Evolutionary conservation across 805 yeast genomes (phyloP), one percentile per base, ranked within the genome.

Genomic region (Millerozyma acaciae): DNA sequence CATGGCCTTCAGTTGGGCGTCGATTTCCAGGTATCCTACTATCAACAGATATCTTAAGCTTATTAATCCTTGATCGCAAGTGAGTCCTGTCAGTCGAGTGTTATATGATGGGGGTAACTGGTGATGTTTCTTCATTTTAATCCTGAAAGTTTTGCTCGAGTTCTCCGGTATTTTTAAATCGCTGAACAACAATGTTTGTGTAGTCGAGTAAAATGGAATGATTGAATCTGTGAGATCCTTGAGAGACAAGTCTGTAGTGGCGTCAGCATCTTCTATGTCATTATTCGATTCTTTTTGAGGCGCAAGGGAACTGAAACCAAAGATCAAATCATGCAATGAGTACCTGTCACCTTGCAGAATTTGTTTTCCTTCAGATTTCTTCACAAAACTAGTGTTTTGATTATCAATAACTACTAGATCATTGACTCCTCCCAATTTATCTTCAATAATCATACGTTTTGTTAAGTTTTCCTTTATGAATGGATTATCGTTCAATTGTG

Each of bases 91-190:
- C 70, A 62, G 68, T 10, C 50, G 46, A 6, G 64, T 43, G 40
- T 66, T 66, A 44, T 66, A 66, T 9, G 63, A 53, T 0, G 73
- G 73, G 6, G 73, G 70, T 20, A 57, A 41, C 10, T 43, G 42
- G 7, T 23, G 15, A n/a, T 38, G 32, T 3, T 52, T 35, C 15
- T 41, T 42, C 34, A 62, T 45, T 26, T 40, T 48, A 6, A 65
- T 32, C 12, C 33, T 41, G 40, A 50, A 59, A 4, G 40, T 22
- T 30, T 47, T 47, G 2, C 43, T 21, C 2, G 47, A 38, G 2
- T 39, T 38, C 12, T 52, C 50, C 6, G 34, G 35, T 6, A 64
- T 38, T 2, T 30, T 25, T 3, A 59, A 35, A 35, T 65, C 60
- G 8, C 64, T 45, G 35, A 66, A 66, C n/a, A 65, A 35, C 20